Evolutionary conservation across 768 basidiomycete genomes (phyloP), one percentile per base, ranked within the genome.

Genomic region (Tulasnella sp.): DNA sequence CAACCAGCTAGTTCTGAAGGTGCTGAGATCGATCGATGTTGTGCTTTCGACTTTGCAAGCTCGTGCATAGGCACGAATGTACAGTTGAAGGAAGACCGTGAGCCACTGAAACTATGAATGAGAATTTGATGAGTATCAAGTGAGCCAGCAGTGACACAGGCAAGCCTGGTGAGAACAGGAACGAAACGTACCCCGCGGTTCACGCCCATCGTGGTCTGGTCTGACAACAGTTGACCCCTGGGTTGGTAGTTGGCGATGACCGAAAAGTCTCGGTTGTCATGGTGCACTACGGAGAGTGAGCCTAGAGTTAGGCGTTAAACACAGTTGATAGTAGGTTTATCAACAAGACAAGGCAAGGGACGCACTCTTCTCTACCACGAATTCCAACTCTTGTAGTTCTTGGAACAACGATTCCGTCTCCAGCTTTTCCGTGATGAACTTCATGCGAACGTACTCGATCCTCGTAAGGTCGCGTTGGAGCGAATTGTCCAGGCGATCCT

Each of bases 261-360:
- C 41, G 76, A 75, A 65, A 85, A 84, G 71, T 94, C 92, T 7
- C 92, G 84, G 69, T 94, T 93, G 69, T 94, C 92, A 57, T 83
- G 76, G 63, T 92, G 86, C 58, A 55, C 60, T 55, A 75, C 84
- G 87, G 65, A n/a, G 62, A 41, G 22, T 7, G 27, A 59, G 34
- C 15, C 17, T 45, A 22, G 34, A 19, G 53, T 42, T 7, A 59
- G 15, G 19, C 19, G 3, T 31, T 15, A 17, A n/a, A n/a, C n/a
- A n/a, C n/a, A n/a, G n/a, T n/a, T n/a, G 4, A 48, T 24, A 2
- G 44, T 31, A 53, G 21, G 44, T 48, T 30, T 31, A 15, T 60
- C 34, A 30, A 2, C 42, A 24, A 10, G 25, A 21, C 51, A 34
- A 11, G 60, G 42, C 29, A 2, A 44, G 25, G 7, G 22, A 19